phyloP scores from a whole-genome alignment of 2,329 filamentous ascomycete species.

The Aspergillus fumigatiaffinis region DNA sequence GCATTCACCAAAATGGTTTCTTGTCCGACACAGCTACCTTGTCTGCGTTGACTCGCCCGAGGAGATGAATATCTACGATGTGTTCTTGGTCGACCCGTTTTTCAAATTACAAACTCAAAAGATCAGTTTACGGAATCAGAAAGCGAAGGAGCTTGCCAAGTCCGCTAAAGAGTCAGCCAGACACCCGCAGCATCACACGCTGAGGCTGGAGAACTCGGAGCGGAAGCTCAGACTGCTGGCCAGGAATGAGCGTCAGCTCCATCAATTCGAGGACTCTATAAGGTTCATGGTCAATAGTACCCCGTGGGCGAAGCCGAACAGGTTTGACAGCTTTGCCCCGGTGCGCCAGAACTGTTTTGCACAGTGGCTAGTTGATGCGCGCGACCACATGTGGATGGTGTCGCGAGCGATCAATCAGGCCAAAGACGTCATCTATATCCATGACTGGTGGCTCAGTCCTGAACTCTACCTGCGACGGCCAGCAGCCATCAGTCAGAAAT shows the following conservation, averaged over 20 bases:
- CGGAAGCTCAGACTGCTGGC: slow-evolving; percentile 87
- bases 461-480: slow-evolving; percentile 93
- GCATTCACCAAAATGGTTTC: slow-evolving; percentile 93
- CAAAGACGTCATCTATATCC: slow-evolving; percentile 96
- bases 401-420: slow-evolving; percentile 96
- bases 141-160: slow-evolving; percentile 59
- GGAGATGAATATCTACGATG: slow-evolving; percentile 98
- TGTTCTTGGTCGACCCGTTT: slow-evolving; percentile 89
- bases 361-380: slow-evolving; percentile 93
- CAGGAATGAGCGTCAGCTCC: slow-evolving; percentile 80
- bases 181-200: slow-evolving; percentile 70
- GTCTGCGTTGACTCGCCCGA: slow-evolving; percentile 98
- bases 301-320: slow-evolving; percentile 75
- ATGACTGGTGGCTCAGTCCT: slow-evolving; percentile 98
- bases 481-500: slow-evolving; percentile 94
- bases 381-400: slow-evolving; percentile 99
- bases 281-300: slow-evolving; percentile 78
- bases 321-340: slow-evolving; percentile 91
- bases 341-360: slow-evolving; percentile 82
- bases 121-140: slow-evolving; percentile 48
- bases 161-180: slow-evolving; percentile 60
- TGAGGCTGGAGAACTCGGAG: slow-evolving; percentile 88
- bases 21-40: slow-evolving; percentile 96
- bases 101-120: slow-evolving; percentile 77
- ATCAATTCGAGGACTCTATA: slow-evolving; percentile 93